phyloP scores from a whole-genome alignment of 495 filamentous ascomycete species.

The Xylaria venustula region DNA sequence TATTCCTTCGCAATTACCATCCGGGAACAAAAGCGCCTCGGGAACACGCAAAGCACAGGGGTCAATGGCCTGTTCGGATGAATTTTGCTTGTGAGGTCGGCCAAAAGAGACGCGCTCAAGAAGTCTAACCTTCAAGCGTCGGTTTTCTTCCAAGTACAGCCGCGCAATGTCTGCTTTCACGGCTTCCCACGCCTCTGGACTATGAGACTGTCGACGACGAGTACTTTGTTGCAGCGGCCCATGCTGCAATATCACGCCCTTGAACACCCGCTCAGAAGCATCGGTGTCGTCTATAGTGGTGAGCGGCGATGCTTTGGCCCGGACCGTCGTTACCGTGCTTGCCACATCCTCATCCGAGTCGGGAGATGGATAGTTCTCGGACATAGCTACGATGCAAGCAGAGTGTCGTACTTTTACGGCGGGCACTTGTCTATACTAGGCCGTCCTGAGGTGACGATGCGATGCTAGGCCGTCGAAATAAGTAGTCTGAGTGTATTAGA shows the following conservation, averaged over 20 bases:
- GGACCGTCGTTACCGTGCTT: background rate
- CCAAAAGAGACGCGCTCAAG: background rate
- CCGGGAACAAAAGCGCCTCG: background rate
- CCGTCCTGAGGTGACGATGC: background rate
- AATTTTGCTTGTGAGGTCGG: background rate
- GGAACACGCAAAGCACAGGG: background rate
- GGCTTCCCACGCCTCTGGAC: slow-evolving; percentile 29
- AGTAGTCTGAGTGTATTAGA: background rate
- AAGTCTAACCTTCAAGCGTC: slow-evolving; percentile 24
- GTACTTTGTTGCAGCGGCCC: slow-evolving; percentile 12
- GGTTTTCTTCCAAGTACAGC: slow-evolving; percentile 30
- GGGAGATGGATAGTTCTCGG: slow-evolving; percentile 10
- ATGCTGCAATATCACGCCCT: too few species aligned
- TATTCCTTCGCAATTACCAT: background rate
- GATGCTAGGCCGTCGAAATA: background rate
- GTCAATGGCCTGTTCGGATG: background rate
- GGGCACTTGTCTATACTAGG: background rate
- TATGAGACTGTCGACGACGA: slow-evolving; percentile 25
- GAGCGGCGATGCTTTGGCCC: background rate
- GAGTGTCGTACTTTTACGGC: background rate
- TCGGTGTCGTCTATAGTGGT: background rate
- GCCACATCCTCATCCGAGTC: background rate
- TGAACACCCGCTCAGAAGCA: too few species aligned
- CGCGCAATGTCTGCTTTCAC: slow-evolving; percentile 29
- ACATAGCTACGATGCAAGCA: background rate